Base-by-base conservation (phyloP, 768 basidiomycete species). In the Hypholoma fasciculare region DNA sequence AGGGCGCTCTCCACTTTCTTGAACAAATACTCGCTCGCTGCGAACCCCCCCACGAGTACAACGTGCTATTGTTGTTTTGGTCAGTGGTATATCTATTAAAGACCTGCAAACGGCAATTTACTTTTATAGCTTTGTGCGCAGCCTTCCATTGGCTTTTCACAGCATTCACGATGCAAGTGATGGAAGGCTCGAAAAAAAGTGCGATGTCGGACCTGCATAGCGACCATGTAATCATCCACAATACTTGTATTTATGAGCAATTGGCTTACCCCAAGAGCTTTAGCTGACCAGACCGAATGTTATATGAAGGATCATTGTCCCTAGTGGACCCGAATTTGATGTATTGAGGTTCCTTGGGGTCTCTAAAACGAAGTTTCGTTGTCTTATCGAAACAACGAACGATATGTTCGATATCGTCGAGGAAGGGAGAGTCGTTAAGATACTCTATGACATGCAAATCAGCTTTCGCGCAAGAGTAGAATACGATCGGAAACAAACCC, bases 1-100 rank as follows among this genome's bases (percentile, higher is more conserved):
- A 86, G 69, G 4, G 70, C 63, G 49, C 63, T 68, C 38, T 75
- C 74, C 2, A 86, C 74, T 48, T 72, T 70, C 1, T 69, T 65
- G 62, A 75, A 81, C 16, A 86, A 63, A 74, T 79, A 85, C 50
- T 84, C 80, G 57, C 79, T 85, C 1, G 82, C 30, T 34, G 30
- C 30, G 30, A 34, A 34, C 3, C 30, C 30, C 30, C 30, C 30
- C 1, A 34, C 83, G 1, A 87, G 75, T 36, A 80, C 72, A 17
- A 79, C 73, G 19, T 74, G 72, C 79, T 79, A 38, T 34, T 6
- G 9, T 34, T 34, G 9, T 34, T 34, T 5, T 1, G 34, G 52
- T 26, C 27, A 5, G 6, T 9, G 2, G 30, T 6, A 38, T 42
- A 6, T 7, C 40, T 8, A 19, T 23, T 23, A 4, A 23, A 23